phyloP scores from a whole-genome alignment of 345 rosid species.

The Nasturtium officinale region DNA sequence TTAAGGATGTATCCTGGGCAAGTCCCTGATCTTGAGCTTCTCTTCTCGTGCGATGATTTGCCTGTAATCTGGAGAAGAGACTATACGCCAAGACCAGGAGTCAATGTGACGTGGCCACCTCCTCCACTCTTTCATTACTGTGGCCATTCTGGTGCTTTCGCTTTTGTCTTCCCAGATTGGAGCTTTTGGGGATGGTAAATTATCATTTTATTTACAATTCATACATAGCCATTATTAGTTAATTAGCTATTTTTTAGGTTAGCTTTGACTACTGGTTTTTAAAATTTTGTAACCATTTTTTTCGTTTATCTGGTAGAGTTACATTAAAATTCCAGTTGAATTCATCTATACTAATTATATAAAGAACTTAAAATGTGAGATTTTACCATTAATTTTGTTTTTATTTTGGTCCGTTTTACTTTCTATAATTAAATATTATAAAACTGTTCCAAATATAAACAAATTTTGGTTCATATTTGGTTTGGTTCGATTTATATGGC shows the following conservation, averaged over 20 bases:
- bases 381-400: too few species aligned
- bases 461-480: background rate
- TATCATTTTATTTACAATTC: conserved; percentile 4
- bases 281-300: too few species aligned
- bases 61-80: conserved; percentile 41
- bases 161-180: conserved; percentile 68
- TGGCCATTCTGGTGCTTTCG: conserved; percentile 43
- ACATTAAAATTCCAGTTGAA: too few species aligned
- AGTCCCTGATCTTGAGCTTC: conserved; percentile 65
- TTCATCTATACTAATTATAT: too few species aligned
- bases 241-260: too few species aligned
- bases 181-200: conserved; percentile 77
- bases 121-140: conserved; percentile 71
- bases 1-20: conserved; percentile 62
- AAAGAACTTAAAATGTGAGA: too few species aligned
- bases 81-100: conserved; percentile 36
- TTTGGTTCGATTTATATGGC: background rate
- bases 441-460: too few species aligned
- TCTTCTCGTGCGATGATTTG: conserved; percentile 52
- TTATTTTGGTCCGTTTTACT: background rate
- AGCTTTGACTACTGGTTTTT: too few species aligned
- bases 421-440: too few species aligned
- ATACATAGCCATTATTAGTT: background rate
- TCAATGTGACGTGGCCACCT: conserved; percentile 42
- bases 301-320: too few species aligned